Evolutionary conservation across 176 grass and related monocot genomes (phyloP).

Genomic region (Oryza punctata): DNA sequence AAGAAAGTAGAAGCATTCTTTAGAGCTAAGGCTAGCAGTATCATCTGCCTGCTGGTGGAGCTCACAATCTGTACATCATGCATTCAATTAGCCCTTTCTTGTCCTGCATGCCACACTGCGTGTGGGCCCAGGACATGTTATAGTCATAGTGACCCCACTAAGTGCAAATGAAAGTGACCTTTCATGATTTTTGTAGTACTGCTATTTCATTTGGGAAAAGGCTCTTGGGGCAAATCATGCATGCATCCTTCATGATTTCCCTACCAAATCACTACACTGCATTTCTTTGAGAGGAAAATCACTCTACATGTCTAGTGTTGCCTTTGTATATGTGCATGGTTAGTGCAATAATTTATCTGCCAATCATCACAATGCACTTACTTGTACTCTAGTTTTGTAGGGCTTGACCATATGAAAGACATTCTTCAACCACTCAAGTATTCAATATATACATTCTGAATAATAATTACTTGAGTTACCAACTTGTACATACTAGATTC

Average conservation of each 20-base stretch:
- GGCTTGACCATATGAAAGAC: constrained; percentile 35
- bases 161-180: constrained; percentile 36
- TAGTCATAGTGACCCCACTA: constrained; percentile 22
- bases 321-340: constrained; percentile 7
- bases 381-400: constrained; percentile 9
- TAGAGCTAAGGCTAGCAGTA: constrained; percentile 35
- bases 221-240: constrained; percentile 30
- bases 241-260: constrained; percentile 41
- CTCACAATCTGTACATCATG: constrained; percentile 17
- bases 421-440: constrained; percentile 24
- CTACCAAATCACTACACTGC: constrained; percentile 28
- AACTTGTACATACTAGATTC: background rate
- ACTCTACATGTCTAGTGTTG: background rate
- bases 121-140: constrained; percentile 21
- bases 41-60: constrained; percentile 13
- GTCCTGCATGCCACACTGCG: background rate
- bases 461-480: background rate
- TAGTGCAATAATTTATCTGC: constrained; percentile 22
- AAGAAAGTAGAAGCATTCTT: constrained; percentile 37
- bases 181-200: constrained; percentile 23
- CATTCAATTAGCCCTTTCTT: constrained; percentile 20
- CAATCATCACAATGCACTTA: constrained; percentile 35
- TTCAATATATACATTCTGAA: background rate
- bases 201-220: constrained; percentile 30
- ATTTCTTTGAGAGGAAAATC: constrained; percentile 1